Percentiles rank a stretch among this genome's conserved stretches.
Conservation (phyloP, 2,329 filamentous ascomycete genomes). For the Aspergillus jensenii region DNA sequence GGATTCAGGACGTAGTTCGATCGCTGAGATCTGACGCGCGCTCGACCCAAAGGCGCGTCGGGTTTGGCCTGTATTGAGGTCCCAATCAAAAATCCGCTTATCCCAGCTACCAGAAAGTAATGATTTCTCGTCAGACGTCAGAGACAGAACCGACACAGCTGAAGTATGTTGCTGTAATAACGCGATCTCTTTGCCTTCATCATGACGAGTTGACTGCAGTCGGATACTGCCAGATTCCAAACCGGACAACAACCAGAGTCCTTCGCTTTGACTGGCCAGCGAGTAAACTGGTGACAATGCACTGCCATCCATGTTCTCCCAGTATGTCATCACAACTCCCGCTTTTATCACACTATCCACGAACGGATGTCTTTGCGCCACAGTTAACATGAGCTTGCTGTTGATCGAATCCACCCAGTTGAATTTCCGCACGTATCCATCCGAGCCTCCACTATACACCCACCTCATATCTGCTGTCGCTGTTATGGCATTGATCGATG, state of each 20-base stretch:
- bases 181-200: constrained; percentile 87
- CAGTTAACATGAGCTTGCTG: constrained; percentile 87
- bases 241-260: constrained; percentile 87
- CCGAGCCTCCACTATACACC: constrained; percentile 89
- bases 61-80: constrained; percentile 79
- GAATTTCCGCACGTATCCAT: constrained; percentile 96
- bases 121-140: constrained; percentile 81
- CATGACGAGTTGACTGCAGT: constrained; percentile 86
- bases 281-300: constrained; percentile 88
- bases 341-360: constrained; percentile 97
- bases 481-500: constrained; percentile 89
- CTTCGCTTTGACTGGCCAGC: constrained; percentile 83
- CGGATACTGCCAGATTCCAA: constrained; percentile 91
- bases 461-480: constrained; percentile 92
- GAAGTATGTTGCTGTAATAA: constrained; percentile 82
- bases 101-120: constrained; percentile 96
- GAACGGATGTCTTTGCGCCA: constrained; percentile 93
- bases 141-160: constrained; percentile 81
- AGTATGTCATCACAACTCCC: constrained; percentile 91
- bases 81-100: constrained; percentile 92
- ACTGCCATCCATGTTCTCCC: constrained; percentile 89
- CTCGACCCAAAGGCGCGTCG: constrained; percentile 74
- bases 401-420: constrained; percentile 95
- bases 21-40: constrained; percentile 80
- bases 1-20: constrained; percentile 79